Evolutionary conservation across 2,329 filamentous ascomycete species (phyloP).

Genomic region (Graphilbum sp.): DNA sequence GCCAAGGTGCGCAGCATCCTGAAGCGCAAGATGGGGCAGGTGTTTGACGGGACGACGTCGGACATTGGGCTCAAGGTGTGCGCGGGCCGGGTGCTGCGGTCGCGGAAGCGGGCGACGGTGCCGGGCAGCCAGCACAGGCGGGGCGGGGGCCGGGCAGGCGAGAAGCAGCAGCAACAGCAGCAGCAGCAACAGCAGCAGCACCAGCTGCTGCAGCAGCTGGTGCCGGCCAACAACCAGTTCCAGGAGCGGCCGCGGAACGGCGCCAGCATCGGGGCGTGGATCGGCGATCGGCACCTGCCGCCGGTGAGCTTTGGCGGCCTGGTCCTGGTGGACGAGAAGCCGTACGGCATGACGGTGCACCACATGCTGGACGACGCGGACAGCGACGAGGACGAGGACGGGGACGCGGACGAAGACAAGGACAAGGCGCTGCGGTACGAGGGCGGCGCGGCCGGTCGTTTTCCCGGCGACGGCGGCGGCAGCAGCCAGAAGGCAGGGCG

Average conservation of each 20-base stretch:
- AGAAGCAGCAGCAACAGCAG: conserved; percentile 14
- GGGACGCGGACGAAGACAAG: conserved; percentile 7
- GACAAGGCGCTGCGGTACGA: too few relatives aligned
- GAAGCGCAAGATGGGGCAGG: conserved; percentile 46
- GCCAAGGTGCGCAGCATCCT: conserved; percentile 55
- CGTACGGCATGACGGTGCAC: conserved; percentile 91
- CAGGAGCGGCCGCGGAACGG: conserved; percentile 69
- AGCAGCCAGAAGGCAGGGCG: conserved; percentile 5
- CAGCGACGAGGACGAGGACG: conserved; percentile 11
- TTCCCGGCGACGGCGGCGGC: conserved; percentile 7
- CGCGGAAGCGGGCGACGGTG: conserved; percentile 2
- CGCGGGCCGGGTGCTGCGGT: conserved; percentile 12
- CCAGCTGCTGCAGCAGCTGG: conserved; percentile 5
- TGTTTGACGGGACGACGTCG: conserved; percentile 44
- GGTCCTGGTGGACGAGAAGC: conserved; percentile 66
- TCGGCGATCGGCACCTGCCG: conserved; percentile 68
- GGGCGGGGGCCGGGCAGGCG: neutral
- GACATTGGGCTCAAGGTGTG: conserved; percentile 12
- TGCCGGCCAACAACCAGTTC: conserved; percentile 53
- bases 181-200: neutral
- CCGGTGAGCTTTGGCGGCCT: conserved; percentile 85
- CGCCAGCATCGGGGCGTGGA: conserved; percentile 84
- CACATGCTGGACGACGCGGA: conserved; percentile 76
- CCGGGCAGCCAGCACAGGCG: neutral
- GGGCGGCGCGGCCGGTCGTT: too few relatives aligned